Evolutionary conservation across 2,329 filamentous ascomycete species (phyloP), one percentile per base, ranked within the genome.

Genomic region (Diaporthe sp.): DNA sequence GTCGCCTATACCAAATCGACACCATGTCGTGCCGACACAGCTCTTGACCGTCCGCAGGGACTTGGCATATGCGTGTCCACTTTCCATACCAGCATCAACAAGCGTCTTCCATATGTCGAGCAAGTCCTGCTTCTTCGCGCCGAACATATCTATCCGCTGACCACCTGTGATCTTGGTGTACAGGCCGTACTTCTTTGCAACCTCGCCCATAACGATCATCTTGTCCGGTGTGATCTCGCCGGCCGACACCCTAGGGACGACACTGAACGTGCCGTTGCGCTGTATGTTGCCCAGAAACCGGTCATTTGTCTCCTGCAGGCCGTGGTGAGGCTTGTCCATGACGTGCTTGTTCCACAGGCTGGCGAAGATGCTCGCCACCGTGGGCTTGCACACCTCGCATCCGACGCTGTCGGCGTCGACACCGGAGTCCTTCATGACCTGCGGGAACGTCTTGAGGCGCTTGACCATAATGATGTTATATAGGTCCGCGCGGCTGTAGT

Each of bases 101-200:
- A 98, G 88, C 79, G 92, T 90, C 58, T 90, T 90, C 95, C 95
- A 98, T 79, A 98, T 98, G 19, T 89, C 89, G 3, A 94, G 88
- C 25, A 98, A 88, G 82, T 98, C 95, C 78, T 97, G 94, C 85
- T 97, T 98, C 84, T 92, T 92, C 0, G 95, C 95, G 55, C 95
- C 95, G 81, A 98, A 98, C 92, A 98, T 91, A 83, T 98, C 95
- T 81, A 98, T 98, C 74, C 95, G 91, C 84, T 98, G 95, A 1
- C 94, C 95, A 73, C 95, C 95, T 0, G 95, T 98, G 82, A 98
- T 97, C 85, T 98, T 98, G 81, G 93, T 95, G 85, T 98, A 98
- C 9, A 98, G 87, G 49, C 90, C 89, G 81, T 95, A 98, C 82
- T 96, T 93, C 86, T 94, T 94, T 0, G 95, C 95, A 0, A 98